A percentile compares a stretch with the other conserved stretches of the same genome.
Conservation (phyloP, 148 eudicot species). For the Limonium bicolor region DNA sequence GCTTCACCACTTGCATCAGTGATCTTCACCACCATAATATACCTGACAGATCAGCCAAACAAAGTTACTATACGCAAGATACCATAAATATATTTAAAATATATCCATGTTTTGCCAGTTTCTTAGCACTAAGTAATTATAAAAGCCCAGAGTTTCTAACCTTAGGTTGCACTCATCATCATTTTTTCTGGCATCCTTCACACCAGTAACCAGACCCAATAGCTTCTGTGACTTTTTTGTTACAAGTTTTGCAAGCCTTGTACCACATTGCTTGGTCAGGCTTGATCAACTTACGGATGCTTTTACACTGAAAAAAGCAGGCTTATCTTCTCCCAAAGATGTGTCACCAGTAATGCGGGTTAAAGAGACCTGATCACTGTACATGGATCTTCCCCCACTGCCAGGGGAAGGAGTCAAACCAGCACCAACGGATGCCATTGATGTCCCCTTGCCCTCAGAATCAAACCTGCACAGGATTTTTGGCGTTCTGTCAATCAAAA, state of each 20-base stretch:
- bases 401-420: conserved; percentile 43
- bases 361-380: conserved; percentile 51
- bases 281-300: conserved; percentile 66
- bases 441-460: conserved; percentile 77
- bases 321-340: conserved; percentile 84
- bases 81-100: not conserved
- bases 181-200: conserved; percentile 86
- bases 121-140: not conserved
- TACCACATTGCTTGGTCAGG: conserved; percentile 92
- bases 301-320: conserved; percentile 59
- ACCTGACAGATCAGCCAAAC: conserved; percentile 23
- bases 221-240: conserved; percentile 87
- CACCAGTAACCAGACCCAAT: conserved; percentile 94
- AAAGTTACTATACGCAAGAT: too few species aligned
- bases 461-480: conserved; percentile 39
- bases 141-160: conserved; percentile 19
- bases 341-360: conserved; percentile 55
- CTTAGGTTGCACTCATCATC: conserved; percentile 73
- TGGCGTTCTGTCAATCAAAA: conserved; percentile 1
- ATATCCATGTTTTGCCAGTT: too few species aligned
- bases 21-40: conserved; percentile 54
- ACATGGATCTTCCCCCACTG: conserved; percentile 46
- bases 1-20: conserved; percentile 87
- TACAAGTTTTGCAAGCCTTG: conserved; percentile 91
- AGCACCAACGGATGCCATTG: conserved; percentile 78